phyloP scores from a whole-genome alignment of 768 basidiomycete genomes.

The Mycena haematopus region DNA sequence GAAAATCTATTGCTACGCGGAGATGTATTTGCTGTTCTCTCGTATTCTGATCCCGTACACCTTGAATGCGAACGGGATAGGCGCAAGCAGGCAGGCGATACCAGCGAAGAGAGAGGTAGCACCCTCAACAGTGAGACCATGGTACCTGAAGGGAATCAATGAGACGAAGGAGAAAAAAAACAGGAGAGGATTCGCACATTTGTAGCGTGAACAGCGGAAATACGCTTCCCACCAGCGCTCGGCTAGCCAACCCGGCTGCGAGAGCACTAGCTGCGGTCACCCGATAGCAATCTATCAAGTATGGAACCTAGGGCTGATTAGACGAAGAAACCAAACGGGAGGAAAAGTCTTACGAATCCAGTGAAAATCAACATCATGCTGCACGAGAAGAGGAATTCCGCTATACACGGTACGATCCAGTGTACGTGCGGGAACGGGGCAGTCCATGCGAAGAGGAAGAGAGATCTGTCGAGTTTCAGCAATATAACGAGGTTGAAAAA shows the following conservation, averaged over 20 bases:
- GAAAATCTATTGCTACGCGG: neutral
- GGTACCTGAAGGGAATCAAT: constrained; percentile 2
- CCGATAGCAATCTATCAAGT: constrained; percentile 26
- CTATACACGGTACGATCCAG: constrained; percentile 28
- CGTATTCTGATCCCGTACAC: constrained; percentile 20
- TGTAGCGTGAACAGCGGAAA: constrained; percentile 28
- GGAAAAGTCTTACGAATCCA: constrained; percentile 22
- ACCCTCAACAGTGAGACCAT: constrained; percentile 22
- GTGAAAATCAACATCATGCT: constrained; percentile 29
- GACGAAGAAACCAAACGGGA: neutral
- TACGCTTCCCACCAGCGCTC: constrained; percentile 26
- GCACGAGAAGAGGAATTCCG: constrained; percentile 22
- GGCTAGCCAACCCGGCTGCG: constrained; percentile 25
- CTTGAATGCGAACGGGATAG: constrained; percentile 23
- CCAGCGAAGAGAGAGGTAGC: constrained; percentile 23
- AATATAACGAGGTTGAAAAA: neutral
- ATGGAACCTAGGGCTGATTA: constrained; percentile 12
- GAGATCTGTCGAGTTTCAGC: constrained; percentile 11
- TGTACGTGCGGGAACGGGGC: constrained; percentile 22
- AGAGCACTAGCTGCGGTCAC: constrained; percentile 27
- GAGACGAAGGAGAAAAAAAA: neutral
- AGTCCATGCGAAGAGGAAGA: constrained; percentile 30
- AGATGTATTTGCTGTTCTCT: constrained; percentile 12
- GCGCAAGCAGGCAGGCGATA: constrained; percentile 26
- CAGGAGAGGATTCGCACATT: constrained; percentile 3